Evolutionary conservation across 257 asterid genomes (phyloP).

Genomic region (Nyctanthes arbortristis): DNA sequence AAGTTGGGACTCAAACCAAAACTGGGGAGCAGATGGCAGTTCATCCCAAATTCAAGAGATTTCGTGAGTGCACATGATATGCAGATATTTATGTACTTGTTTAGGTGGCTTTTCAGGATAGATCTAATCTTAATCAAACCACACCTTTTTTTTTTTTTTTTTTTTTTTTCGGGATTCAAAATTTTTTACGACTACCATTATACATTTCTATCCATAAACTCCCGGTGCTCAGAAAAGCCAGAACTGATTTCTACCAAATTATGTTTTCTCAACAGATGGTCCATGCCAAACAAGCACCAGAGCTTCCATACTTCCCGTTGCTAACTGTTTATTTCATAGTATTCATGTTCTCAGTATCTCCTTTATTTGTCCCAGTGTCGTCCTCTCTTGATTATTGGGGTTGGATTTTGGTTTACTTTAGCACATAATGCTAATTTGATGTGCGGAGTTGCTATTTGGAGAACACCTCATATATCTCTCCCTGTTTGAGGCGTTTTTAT

Average conservation of each 20-base stretch:
- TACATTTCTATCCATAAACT: too few species aligned
- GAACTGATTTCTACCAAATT: too few species aligned
- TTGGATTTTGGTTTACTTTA: slow-evolving; percentile 15
- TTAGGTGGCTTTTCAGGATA: slow-evolving; percentile 4
- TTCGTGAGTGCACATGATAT: slow-evolving; percentile 47
- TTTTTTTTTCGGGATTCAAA: too few species aligned
- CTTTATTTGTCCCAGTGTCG: background rate
- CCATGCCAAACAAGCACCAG: too few species aligned
- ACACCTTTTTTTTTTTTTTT: too few species aligned
- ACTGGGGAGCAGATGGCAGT: slow-evolving; percentile 56
- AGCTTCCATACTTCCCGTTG: slow-evolving; percentile 5
- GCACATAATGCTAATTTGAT: background rate
- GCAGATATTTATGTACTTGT: too few species aligned
- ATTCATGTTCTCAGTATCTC: slow-evolving; percentile 10
- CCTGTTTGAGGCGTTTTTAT: background rate
- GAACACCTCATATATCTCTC: background rate
- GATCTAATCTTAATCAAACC: too few species aligned
- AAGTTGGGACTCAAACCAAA: slow-evolving; percentile 65
- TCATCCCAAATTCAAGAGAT: slow-evolving; percentile 49
- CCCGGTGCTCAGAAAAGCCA: too few species aligned
- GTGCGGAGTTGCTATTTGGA: slow-evolving; percentile 1
- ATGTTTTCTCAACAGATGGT: too few species aligned
- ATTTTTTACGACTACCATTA: too few species aligned
- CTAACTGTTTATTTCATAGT: background rate
- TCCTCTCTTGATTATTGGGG: background rate